Evolutionary conservation across 2,329 filamentous ascomycete species (phyloP).

Genomic region (Raffaelea arxii): DNA sequence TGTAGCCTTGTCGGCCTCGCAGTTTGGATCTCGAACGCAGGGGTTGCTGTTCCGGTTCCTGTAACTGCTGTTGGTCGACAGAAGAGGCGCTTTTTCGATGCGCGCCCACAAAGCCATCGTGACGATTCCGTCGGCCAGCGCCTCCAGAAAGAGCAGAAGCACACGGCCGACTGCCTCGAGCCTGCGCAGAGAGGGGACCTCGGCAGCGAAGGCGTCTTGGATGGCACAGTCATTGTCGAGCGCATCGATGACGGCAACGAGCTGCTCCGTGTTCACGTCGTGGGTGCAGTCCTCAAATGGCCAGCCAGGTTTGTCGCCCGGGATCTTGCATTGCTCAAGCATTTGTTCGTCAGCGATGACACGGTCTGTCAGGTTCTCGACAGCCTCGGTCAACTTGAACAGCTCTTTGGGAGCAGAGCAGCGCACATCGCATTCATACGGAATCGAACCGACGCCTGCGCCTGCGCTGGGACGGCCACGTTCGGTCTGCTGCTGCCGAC

Average conservation of each 20-base stretch:
- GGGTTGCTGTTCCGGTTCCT: constrained; percentile 13
- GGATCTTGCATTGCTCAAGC: constrained; percentile 42
- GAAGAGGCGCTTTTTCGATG: constrained; percentile 43
- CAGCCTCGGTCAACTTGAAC: constrained; percentile 76
- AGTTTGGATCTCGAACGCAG: constrained; percentile 7
- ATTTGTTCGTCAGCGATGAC: constrained; percentile 52
- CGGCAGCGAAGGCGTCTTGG: constrained; percentile 48
- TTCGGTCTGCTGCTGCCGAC: constrained; percentile 20
- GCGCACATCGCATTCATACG: constrained; percentile 49
- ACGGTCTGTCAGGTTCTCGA: constrained; percentile 50
- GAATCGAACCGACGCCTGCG: constrained; percentile 39
- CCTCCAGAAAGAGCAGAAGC: constrained; percentile 63
- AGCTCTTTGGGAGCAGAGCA: constrained; percentile 82
- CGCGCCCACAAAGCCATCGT: constrained; percentile 59
- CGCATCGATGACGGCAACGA: constrained; percentile 43
- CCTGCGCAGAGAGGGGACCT: constrained; percentile 54
- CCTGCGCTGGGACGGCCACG: constrained; percentile 2
- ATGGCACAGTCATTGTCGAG: constrained; percentile 63
- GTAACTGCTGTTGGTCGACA: constrained; percentile 16
- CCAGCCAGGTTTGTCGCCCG: constrained; percentile 46
- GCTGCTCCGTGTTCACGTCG: neutral
- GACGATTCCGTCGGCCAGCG: constrained; percentile 71
- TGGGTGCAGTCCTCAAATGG: constrained; percentile 33
- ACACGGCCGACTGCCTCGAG: constrained; percentile 66
- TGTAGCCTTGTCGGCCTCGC: constrained; percentile 36